Base-by-base conservation (phyloP, 495 filamentous ascomycete species). In the Neurospora tetraspora region DNA sequence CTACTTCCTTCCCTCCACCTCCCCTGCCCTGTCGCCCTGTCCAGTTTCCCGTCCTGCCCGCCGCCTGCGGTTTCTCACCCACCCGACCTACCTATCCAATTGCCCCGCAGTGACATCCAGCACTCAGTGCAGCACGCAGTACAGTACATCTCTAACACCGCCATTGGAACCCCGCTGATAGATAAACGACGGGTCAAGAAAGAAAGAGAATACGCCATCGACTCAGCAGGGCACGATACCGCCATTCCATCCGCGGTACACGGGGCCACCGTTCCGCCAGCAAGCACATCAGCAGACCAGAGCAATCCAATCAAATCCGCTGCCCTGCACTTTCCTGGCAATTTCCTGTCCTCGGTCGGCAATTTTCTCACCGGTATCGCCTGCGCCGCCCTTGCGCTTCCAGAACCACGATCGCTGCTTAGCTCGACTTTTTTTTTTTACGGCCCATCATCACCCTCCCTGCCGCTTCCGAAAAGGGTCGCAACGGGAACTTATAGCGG, bases 101-200 rank as follows among this genome's bases (percentile, higher is more conserved):
- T 77, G 75, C 77, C 77, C 77, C 77, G 75, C 77, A 77, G 71
- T 34, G 53, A 65, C 27, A 65, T 34, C 53, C 53, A 65, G 7
- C 27, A 31, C 53, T 65, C 53, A 34, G 53, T 65, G 53, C 53
- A 65, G 31, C 53, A 36, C 53, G 53, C 53, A 65, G 53, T 65
- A 34, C 39, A 43, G 3, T 16, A 16, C 53, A 31, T 75, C 73
- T 68, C 71, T 73, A 70, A 70, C 72, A 39, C n/a, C 53, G 9
- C 38, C 37, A 16, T 31, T 68, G 47, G 73, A 77, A 78, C 79
- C 79, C 79, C 79, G 78, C 79, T 78, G 78, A 79, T 76, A 79
- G 78, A 80, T 80, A 80, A 79, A 75, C 76, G 71, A 68, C 74
- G 71, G 53, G 53, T 31, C 27, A 61, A 61, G 53, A 18, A 61